A percentile compares a stretch with the other conserved stretches of the same genome.
These are phyloP conservation scores for Heracleum sosnowskyi DNA, from an alignment of 129 eudicot species.

Conservation along the genomic window DNA sequence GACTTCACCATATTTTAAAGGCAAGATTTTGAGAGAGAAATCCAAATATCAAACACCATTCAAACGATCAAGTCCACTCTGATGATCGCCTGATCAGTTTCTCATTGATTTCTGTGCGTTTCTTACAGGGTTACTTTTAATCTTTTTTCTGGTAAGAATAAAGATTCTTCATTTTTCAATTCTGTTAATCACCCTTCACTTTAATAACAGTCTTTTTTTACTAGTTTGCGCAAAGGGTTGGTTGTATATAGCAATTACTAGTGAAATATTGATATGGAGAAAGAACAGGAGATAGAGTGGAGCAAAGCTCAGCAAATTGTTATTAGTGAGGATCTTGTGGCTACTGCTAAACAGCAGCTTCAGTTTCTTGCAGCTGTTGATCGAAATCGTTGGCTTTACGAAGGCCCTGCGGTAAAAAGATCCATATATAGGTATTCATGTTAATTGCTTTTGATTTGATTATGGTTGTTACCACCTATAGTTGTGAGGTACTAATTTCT, in stretches of 20 bases:
- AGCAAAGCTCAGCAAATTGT: slow-evolving; percentile 54
- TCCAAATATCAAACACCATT: background rate
- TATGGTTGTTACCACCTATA: background rate
- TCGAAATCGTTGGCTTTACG: slow-evolving; percentile 67
- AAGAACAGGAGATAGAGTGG: slow-evolving; percentile 73
- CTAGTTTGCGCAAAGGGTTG: too few species aligned
- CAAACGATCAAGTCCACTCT: background rate
- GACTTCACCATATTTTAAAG: background rate
- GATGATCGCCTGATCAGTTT: background rate
- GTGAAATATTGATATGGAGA: slow-evolving; percentile 34
- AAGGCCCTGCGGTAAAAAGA: slow-evolving; percentile 41
- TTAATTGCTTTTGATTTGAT: background rate
- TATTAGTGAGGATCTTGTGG: slow-evolving; percentile 59
- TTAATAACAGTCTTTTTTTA: background rate
- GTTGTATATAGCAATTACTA: background rate
- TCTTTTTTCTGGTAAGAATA: background rate
- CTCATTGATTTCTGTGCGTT: background rate
- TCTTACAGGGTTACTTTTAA: background rate
- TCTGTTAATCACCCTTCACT: background rate
- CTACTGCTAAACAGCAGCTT: slow-evolving; percentile 72
- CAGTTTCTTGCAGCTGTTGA: slow-evolving; percentile 74
- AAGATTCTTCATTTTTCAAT: background rate
- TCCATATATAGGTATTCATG: slow-evolving; percentile 57
- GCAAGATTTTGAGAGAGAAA: background rate
- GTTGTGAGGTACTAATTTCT: background rate